These are phyloP conservation scores for Medicago truncatula DNA, from an alignment of 306 rosid genomes.

Conservation along the genomic window DNA sequence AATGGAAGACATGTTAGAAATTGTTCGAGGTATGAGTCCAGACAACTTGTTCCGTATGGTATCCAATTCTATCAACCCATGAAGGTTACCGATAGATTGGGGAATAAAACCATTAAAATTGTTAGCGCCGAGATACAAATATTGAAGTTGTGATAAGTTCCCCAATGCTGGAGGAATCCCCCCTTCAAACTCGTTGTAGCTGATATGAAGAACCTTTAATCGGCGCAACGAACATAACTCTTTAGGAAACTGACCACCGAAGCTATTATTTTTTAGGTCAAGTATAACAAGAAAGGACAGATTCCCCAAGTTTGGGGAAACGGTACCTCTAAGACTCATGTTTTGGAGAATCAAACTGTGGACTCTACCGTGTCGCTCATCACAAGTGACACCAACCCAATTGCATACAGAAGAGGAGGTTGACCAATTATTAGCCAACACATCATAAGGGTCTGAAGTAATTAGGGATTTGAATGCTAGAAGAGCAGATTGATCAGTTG, in stretches of 20 bases:
- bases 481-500: too few species aligned
- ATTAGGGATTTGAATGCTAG: too few species aligned
- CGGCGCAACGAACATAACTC: not conserved
- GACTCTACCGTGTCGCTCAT: slow-evolving; percentile 14
- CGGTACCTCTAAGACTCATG: slow-evolving; percentile 29
- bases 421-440: slow-evolving; percentile 40
- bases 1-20: too few species aligned
- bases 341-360: not conserved
- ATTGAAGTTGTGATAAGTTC: not conserved
- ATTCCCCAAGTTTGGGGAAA: slow-evolving; percentile 36
- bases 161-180: slow-evolving; percentile 27
- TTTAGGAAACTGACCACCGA: slow-evolving; percentile 28
- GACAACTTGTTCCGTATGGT: too few species aligned
- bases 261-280: slow-evolving; percentile 28
- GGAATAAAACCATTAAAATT: slow-evolving; percentile 23
- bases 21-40: too few species aligned
- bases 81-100: too few species aligned
- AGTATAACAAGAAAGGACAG: slow-evolving; percentile 30
- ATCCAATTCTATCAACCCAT: slow-evolving; percentile 12
- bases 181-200: slow-evolving; percentile 24
- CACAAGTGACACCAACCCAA: slow-evolving; percentile 45
- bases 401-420: slow-evolving; percentile 18
- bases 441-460: slow-evolving; percentile 30
- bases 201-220: not conserved
- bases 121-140: not conserved